Percentiles rank a stretch among this genome's conserved stretches.
phyloP scores from a whole-genome alignment of 2,329 filamentous ascomycete genomes.

The Sclerotinia spermophila region DNA sequence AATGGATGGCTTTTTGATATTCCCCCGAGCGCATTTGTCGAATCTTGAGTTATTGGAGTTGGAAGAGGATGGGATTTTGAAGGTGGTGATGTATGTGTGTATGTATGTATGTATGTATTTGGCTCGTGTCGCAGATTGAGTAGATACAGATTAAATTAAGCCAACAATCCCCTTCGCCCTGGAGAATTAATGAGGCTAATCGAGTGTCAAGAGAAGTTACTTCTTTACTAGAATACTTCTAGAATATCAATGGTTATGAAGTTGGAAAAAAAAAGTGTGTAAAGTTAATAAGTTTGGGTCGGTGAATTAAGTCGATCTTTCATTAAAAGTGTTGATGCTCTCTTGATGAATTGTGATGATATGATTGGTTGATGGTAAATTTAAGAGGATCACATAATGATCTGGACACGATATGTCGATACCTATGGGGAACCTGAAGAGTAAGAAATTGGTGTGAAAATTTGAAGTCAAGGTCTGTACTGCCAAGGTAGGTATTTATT shows the following conservation, averaged over 20 bases:
- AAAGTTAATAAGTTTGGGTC: conserved; percentile 1
- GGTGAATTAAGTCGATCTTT: background rate
- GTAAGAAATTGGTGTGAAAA: background rate
- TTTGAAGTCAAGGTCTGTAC: background rate
- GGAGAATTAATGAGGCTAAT: background rate
- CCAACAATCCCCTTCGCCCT: background rate
- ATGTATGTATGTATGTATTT: background rate
- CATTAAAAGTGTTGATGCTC: background rate
- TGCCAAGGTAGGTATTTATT: background rate
- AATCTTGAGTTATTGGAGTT: conserved; percentile 1
- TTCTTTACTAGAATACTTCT: background rate
- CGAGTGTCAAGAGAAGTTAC: background rate
- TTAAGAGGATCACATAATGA: background rate
- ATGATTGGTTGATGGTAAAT: background rate
- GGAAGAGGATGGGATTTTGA: background rate
- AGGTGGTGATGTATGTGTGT: too few species aligned
- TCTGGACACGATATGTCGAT: background rate
- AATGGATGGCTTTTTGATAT: conserved; percentile 25
- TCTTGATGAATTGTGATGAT: background rate
- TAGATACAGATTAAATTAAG: background rate
- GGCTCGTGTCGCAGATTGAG: conserved; percentile 8
- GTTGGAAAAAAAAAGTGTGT: conserved; percentile 8
- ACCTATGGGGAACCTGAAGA: background rate
- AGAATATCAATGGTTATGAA: background rate
- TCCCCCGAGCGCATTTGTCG: conserved; percentile 27